A percentile compares a stretch with the other conserved stretches of the same genome.
phyloP scores from a whole-genome alignment of 2,329 filamentous ascomycete species.

The Acephala macrosclerotiorum region DNA sequence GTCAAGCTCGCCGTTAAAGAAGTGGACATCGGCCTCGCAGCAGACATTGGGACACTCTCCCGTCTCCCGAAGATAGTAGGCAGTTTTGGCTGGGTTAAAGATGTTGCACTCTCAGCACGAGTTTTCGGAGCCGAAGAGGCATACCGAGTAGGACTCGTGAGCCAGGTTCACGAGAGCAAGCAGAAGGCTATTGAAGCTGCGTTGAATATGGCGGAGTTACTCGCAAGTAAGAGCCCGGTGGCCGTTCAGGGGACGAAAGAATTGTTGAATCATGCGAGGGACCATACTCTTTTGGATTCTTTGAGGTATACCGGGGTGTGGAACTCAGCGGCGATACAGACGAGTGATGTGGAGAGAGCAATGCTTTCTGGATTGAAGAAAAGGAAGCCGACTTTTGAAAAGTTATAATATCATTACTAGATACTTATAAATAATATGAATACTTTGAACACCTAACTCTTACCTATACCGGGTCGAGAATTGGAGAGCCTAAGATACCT shows the following conservation, averaged over 20 bases:
- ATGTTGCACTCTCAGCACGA: slow-evolving; percentile 75
- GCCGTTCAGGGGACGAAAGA: slow-evolving; percentile 90
- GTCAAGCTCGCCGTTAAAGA: slow-evolving; percentile 77
- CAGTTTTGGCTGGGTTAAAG: slow-evolving; percentile 78
- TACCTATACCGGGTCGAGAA: no score
- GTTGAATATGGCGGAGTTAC: slow-evolving; percentile 66
- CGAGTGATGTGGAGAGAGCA: slow-evolving; percentile 76
- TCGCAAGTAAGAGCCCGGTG: slow-evolving; percentile 86
- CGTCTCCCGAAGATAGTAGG: slow-evolving; percentile 78
- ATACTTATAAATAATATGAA: neutral
- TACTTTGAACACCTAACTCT: no score
- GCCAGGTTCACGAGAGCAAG: slow-evolving; percentile 69
- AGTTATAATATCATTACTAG: slow-evolving; percentile 61
- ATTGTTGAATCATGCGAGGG: slow-evolving; percentile 81
- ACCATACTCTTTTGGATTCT: slow-evolving; percentile 79
- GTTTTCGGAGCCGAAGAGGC: slow-evolving; percentile 76
- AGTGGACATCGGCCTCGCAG: slow-evolving; percentile 82
- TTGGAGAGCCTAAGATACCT: no score
- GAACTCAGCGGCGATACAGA: slow-evolving; percentile 87
- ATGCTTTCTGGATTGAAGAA: slow-evolving; percentile 80
- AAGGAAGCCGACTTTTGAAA: slow-evolving; percentile 82
- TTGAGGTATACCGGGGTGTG: slow-evolving; percentile 85
- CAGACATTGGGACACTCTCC: slow-evolving; percentile 78
- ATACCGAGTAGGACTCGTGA: slow-evolving; percentile 73
- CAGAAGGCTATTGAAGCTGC: slow-evolving; percentile 67